Base-by-base conservation (phyloP, 331 rosid genomes). In the Arachis monticola region DNA sequence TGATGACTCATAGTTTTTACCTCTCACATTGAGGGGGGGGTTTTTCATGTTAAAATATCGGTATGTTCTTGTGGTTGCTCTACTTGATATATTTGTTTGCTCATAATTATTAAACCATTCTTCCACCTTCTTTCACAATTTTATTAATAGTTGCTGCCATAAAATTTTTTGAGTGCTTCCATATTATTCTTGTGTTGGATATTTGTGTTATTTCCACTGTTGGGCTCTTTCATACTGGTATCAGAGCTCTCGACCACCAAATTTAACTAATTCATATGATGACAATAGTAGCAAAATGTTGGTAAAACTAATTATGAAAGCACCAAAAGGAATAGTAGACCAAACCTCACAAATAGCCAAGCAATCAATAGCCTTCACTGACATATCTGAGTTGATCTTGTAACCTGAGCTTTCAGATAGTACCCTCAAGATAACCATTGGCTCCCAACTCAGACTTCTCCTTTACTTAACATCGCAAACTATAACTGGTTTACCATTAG, bases 371-470 rank as follows among this genome's bases (percentile, higher is more conserved):
- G 91, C 88, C 81, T 86, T 90, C 57, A 88, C 85, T 80, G 88
- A 68, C 78, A 68, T 69, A 52, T 84, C 79, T 70, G 83, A 69
- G 74, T 77, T 70, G 60, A 72, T 63, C 48, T 60, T 63, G 44
- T 76, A 68, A 77, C 72, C 85, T 51, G 12, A 48, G 41, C 67
- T 80, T 78, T 82, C 86, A 67, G 85, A 62, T 50, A 90, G 64
- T 5, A 91, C 96, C 62, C 96, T 80, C 91, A 83, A 83, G 52
- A 78, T 88, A 22, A 90, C 93, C 91, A 83, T 86, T 61, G 93
- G 96, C 67, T 88, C 90, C 93, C 96, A 90, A 81, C 93, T 90
- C 79, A 90, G 77, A 61, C 88, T 88, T 67, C 81, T 78, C 57
- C 86, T 83, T 44, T 84, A 82, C 27, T 79, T 74, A 67, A 81